phyloP scores from a whole-genome alignment of 2,329 filamentous ascomycete genomes.

The Dryadomyces quercivorus region DNA sequence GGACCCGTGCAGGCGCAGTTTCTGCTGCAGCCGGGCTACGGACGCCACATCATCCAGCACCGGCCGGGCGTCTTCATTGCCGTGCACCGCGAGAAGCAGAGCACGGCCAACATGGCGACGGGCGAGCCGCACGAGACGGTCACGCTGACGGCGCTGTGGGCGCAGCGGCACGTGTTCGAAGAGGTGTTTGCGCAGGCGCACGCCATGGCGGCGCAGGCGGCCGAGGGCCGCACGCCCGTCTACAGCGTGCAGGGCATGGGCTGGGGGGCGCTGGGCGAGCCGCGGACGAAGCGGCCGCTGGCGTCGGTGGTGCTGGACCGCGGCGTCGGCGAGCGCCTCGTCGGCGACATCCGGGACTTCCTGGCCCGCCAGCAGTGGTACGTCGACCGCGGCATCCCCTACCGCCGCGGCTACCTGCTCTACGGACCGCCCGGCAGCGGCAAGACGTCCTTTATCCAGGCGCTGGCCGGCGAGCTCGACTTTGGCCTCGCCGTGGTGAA shows the following conservation, averaged over 20 bases:
- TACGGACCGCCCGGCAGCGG: slow-evolving; percentile 85
- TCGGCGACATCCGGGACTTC: slow-evolving; percentile 74
- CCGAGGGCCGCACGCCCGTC: slow-evolving; percentile 87
- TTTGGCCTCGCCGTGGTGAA: slow-evolving; percentile 91
- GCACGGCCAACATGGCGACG: slow-evolving; percentile 66
- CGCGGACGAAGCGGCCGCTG: slow-evolving; percentile 75
- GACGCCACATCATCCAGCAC: slow-evolving; percentile 77
- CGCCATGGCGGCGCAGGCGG: slow-evolving; percentile 60
- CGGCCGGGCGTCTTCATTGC: slow-evolving; percentile 69
- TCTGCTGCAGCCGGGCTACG: slow-evolving; percentile 81
- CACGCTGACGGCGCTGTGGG: slow-evolving; percentile 82
- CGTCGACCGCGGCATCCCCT: slow-evolving; percentile 86
- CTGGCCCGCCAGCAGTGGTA: slow-evolving; percentile 75
- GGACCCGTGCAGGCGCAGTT: slow-evolving; percentile 69
- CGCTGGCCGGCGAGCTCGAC: slow-evolving; percentile 81
- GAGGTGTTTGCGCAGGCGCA: slow-evolving; percentile 83
- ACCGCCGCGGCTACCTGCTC: slow-evolving; percentile 76
- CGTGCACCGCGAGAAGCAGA: slow-evolving; percentile 76
- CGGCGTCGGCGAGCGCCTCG: slow-evolving; percentile 70
- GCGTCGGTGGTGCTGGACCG: slow-evolving; percentile 77
- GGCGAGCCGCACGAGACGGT: slow-evolving; percentile 92
- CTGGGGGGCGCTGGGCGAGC: slow-evolving; percentile 75
- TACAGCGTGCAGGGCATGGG: slow-evolving; percentile 76
- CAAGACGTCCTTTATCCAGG: slow-evolving; percentile 94
- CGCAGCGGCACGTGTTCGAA: slow-evolving; percentile 80